Evolutionary conservation across 1,139 yeast species (phyloP), one percentile per base, ranked within the genome.

Genomic region (Debaryomyces robertsiae): DNA sequence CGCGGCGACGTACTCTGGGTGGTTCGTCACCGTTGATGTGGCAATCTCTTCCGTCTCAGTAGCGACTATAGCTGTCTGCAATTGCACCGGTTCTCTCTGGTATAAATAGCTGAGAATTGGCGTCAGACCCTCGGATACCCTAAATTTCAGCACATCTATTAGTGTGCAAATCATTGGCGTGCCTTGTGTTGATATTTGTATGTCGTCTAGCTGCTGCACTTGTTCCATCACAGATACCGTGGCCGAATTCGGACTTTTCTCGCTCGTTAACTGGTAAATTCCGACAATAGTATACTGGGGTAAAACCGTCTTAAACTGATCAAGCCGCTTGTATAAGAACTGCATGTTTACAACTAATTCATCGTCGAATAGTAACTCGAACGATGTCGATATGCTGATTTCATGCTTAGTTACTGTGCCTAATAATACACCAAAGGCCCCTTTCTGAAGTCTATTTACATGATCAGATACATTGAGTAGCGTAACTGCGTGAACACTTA

Each of bases 251-350:
- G 45, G 44, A 3, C 31, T 42, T 6, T 32, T n/a, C 9, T 29
- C 35, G 7, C 43, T 17, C 6, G 39, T 36, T 2, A 64, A 46
- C 10, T 57, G 57, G 44, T 66, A 69, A 1, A 66, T 31, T 0
- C 75, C 75, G 6, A 67, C 46, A 4, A 67, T 47, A 9, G 46
- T 40, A 22, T 52, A 54, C 22, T 57, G 55, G 0, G 73, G 71
- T 9, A 53, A 43, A 0, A 67, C 62, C 0, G 61, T 53, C 11
- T 47, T 42, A 44, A 61, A 60, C 42, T 67, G 71, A 4, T 50
- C 56, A 27, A 54, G 47, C 38, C 72, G 49, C 27, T 49, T 55
- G 14, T 51, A 34, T 27, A 65, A 52, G 42, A 55, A 67, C 4
- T 50, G 56, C 18, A 44, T 38, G 45, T 68, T 66, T 2, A 65